Conservation (phyloP, 345 rosid genomes). For the Populus nigra region DNA sequence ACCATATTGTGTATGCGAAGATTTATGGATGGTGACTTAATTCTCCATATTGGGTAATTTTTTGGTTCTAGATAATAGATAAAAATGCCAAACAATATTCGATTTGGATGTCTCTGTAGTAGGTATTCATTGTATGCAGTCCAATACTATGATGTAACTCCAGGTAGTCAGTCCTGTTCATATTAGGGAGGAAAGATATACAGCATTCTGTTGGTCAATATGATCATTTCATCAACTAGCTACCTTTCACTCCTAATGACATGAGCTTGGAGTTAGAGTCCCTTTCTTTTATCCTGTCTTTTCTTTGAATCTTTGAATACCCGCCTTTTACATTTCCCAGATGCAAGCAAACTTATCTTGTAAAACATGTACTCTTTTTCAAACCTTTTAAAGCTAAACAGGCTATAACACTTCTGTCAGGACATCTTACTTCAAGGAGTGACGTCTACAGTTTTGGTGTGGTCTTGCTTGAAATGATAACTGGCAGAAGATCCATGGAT, state of each 20-base stretch:
- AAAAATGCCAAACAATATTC: background rate
- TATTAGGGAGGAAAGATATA: background rate
- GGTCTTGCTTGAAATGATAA: constrained; percentile 84
- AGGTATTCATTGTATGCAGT: background rate
- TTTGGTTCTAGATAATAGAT: background rate
- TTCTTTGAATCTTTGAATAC: background rate
- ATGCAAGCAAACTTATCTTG: background rate
- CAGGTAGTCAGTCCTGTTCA: background rate
- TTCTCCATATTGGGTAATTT: background rate
- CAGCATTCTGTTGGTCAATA: background rate
- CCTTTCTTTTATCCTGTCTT: too few relatives aligned
- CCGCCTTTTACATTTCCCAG: background rate
- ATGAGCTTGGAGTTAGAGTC: too few relatives aligned
- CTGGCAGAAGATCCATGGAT: constrained; percentile 96
- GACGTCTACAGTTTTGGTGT: constrained; percentile 97
- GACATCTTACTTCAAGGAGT: constrained; percentile 90
- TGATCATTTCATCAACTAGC: background rate
- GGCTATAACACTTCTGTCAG: constrained; percentile 29
- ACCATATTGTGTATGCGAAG: too few relatives aligned
- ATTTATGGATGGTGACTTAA: too few relatives aligned
- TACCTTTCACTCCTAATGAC: too few relatives aligned
- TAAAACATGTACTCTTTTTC: background rate
- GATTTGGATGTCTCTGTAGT: background rate
- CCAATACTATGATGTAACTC: background rate
- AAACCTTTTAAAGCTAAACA: background rate